Evolutionary conservation across 2,329 filamentous ascomycete genomes (phyloP), one percentile per base, ranked within the genome.

Genomic region (Parastagonospora nodorum): DNA sequence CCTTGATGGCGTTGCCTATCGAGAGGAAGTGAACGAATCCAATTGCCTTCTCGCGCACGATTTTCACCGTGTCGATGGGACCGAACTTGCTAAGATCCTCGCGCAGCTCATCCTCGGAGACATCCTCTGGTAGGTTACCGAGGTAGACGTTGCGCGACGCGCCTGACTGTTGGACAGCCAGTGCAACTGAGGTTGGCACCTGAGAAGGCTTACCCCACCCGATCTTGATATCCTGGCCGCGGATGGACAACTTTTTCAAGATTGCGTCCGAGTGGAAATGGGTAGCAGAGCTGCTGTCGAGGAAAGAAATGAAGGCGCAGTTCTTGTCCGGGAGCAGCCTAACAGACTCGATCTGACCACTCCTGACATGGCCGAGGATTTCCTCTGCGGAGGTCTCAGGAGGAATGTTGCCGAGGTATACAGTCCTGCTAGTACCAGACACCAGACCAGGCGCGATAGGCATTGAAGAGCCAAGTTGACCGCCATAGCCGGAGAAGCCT

Each of bases 191-290:
- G 2, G 93, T 97, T 3, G 94, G 94, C 1, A 99, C 94, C 76
- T 96, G 93, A 3, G 94, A 97, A 29, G 94, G 93, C 78, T 99
- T 99, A 58, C 94, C 94, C 94, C 94, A 99, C 57, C 94, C 94
- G 67, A 99, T 92, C 82, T 99, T 99, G 81, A 99, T 97, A 74
- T 99, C 94, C 80, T 97, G 94, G 24, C 93, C 93, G 77, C 96
- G 92, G 80, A 99, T 96, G 67, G 92, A 92, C 72, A 99, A 85
- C 83, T 97, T 99, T 83, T 99, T 99, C 84, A 99, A 84, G 77
- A 99, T 99, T 63, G 94, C 94, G 82, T 99, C 94, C 15, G 94
- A 99, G 81, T 99, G 94, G 79, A 99, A 99, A 74, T 99, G 94
- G 16, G 93, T 97, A 49, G 94, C 94, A 28, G 94, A 97, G 78